Conservation (phyloP, 805 yeast species). For the Kodamaea leandrae region DNA sequence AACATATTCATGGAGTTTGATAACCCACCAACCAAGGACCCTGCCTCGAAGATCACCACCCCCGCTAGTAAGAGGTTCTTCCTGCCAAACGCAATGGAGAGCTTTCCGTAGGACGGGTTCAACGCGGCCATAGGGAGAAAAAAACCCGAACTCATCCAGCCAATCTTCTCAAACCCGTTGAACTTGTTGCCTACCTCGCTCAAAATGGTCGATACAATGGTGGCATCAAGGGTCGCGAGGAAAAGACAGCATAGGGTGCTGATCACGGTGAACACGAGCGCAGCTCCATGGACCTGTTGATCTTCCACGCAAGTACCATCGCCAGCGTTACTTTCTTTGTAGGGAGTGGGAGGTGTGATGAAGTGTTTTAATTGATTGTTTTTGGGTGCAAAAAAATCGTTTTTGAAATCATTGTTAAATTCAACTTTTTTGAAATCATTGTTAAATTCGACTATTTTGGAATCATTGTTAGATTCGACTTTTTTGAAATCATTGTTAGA, state of each 20-base stretch:
- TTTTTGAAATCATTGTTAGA: no score
- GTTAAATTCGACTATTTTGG: no score
- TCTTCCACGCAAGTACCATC: slow-evolving; percentile 39
- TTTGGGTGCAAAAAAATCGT: no score
- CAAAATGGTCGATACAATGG: slow-evolving; percentile 52
- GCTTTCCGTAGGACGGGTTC: slow-evolving; percentile 55
- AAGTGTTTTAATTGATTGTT: no score
- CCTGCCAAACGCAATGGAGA: slow-evolving; percentile 57
- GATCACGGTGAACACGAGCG: slow-evolving; percentile 12
- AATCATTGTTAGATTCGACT: no score
- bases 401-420: no score
- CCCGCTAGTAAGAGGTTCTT: slow-evolving; percentile 48
- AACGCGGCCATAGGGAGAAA: slow-evolving; percentile 52
- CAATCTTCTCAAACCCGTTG: slow-evolving; percentile 47
- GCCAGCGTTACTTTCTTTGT: slow-evolving; percentile 38
- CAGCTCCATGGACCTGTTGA: slow-evolving; percentile 31
- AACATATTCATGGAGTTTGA: slow-evolving; percentile 53
- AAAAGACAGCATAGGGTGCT: slow-evolving; percentile 31
- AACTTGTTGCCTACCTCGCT: slow-evolving; percentile 50
- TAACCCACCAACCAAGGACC: slow-evolving; percentile 57
- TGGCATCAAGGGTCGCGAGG: slow-evolving; percentile 53
- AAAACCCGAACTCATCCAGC: slow-evolving; percentile 59
- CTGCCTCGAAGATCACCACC: slow-evolving; percentile 54
- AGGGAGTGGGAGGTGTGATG: no score
- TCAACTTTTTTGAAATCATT: no score